phyloP scores from a whole-genome alignment of 495 filamentous ascomycete species.

The Aspergillus ostianus region DNA sequence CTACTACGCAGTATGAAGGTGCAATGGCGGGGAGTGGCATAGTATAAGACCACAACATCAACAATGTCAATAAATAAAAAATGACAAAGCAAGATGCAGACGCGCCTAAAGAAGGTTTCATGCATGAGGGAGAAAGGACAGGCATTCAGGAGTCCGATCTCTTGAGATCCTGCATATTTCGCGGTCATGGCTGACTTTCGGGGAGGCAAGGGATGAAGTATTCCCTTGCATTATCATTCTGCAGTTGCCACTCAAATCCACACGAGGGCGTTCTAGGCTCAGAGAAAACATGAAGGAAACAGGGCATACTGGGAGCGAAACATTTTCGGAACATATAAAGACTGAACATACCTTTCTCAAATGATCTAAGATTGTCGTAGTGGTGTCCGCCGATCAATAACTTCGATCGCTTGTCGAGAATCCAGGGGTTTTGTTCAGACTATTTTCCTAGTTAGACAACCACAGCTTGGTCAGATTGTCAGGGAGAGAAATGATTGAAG shows the following conservation, averaged over 20 bases:
- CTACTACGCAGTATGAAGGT: constrained; percentile 8
- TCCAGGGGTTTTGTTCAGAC: neutral
- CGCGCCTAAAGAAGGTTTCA: neutral
- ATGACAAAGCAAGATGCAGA: constrained; percentile 14
- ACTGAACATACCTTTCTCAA: constrained; percentile 8
- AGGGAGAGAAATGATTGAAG: neutral
- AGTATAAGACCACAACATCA: constrained; percentile 13
- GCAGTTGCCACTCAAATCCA: neutral
- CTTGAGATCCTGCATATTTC: constrained; percentile 4
- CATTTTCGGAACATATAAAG: neutral
- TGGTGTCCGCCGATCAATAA: constrained; percentile 10
- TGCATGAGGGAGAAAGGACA: neutral
- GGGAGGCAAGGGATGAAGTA: constrained; percentile 14
- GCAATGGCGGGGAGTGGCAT: constrained; percentile 4
- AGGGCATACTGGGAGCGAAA: neutral
- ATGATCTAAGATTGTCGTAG: neutral
- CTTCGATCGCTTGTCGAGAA: constrained; percentile 6
- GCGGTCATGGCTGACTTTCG: neutral
- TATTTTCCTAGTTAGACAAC: neutral
- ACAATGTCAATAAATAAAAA: constrained; percentile 11
- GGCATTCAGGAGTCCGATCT: constrained; percentile 1
- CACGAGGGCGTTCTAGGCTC: constrained; percentile 5
- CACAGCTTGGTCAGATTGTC: neutral
- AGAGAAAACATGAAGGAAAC: neutral
- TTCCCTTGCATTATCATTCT: constrained; percentile 17